Base-by-base conservation (phyloP, 805 yeast genomes). In the Metschnikowia corniflorae region DNA sequence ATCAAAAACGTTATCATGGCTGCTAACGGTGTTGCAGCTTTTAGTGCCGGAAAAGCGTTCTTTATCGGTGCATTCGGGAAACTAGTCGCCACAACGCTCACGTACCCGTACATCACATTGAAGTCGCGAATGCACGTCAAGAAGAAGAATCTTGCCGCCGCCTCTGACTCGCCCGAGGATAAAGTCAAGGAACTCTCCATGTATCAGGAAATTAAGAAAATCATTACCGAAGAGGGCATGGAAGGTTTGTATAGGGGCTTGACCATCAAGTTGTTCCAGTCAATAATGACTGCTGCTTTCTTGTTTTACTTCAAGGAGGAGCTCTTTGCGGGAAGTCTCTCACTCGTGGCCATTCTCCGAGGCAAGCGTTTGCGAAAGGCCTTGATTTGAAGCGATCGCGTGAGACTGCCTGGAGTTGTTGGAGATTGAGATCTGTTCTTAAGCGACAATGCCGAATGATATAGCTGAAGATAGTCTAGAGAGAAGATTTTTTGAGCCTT, bases 101-200 rank as follows among this genome's bases (percentile, higher is more conserved):
- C 97, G 0, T 89, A 89, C 60, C 97, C 97, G 3, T 86, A 87
- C 61, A 81, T 88, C 55, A 89, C 97, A 4, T 65, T 89, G 54
- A 86, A 91, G 63, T 71, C 95, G 5, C 81, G 96, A 57, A 80
- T 86, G 84, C 96, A 88, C 63, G 65, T 87, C 40, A 63, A 60
- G 51, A 73, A 72, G 53, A 68, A 70, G 46, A 22, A 20, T 14
- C 27, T 35, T 18, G 27, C n/a, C 7, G 36, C 42, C 17, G 51
- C 49, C 24, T 37, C 48, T 6, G 47, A 46, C 7, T 21, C 36
- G 14, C 41, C 29, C 6, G 20, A 17, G n/a, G 20, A 19, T 7
- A 12, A 17, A n/a, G 21, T 17, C n/a, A n/a, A n/a, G 48, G 42
- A n/a, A 10, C 55, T 61, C 31, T 58, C 75, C 2, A 72, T 78